phyloP scores from a whole-genome alignment of 306 rosid genomes.

The Mimosa bimucronata region DNA sequence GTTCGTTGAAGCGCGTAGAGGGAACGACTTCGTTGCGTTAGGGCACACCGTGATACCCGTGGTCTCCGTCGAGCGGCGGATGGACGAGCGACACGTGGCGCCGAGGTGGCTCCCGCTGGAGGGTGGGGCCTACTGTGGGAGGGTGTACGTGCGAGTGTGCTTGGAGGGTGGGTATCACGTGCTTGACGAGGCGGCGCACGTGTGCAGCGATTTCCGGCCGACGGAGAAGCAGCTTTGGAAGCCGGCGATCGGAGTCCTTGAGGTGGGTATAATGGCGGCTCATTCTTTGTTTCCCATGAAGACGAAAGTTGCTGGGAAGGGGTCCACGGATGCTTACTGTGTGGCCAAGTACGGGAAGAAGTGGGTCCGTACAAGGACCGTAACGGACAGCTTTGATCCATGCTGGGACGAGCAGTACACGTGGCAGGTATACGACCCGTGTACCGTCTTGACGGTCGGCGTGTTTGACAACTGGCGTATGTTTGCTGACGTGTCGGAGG shows the following conservation, averaged over 20 bases:
- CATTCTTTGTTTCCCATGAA: constrained; percentile 81
- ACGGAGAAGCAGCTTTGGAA: constrained; percentile 92
- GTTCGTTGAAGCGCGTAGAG: constrained; percentile 69
- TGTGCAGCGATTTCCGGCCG: constrained; percentile 93
- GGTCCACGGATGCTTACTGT: constrained; percentile 80
- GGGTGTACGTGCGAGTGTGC: constrained; percentile 76
- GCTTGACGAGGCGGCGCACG: constrained; percentile 97
- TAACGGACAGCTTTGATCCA: constrained; percentile 74
- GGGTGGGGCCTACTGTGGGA: constrained; percentile 69
- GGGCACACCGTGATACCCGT: constrained; percentile 70
- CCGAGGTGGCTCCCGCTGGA: constrained; percentile 75
- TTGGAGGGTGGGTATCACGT: constrained; percentile 97
- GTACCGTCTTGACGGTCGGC: constrained; percentile 73
- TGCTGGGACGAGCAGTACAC: constrained; percentile 94
- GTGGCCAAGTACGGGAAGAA: constrained; percentile 88
- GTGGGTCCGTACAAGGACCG: constrained; percentile 88
- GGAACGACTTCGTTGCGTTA: constrained; percentile 52
- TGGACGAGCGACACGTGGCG: constrained; percentile 85
- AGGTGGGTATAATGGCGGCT: constrained; percentile 87
- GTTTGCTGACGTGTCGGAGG: constrained; percentile 51
- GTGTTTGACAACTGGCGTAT: constrained; percentile 80
- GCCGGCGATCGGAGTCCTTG: constrained; percentile 79
- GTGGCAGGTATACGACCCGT: constrained; percentile 89
- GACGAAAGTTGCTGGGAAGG: constrained; percentile 61
- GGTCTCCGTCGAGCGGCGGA: constrained; percentile 68